A percentile compares a stretch with the other conserved stretches of the same genome.
Conservation (phyloP, 192 early-diverging fungal genomes). For the Phycomyces nitens region DNA sequence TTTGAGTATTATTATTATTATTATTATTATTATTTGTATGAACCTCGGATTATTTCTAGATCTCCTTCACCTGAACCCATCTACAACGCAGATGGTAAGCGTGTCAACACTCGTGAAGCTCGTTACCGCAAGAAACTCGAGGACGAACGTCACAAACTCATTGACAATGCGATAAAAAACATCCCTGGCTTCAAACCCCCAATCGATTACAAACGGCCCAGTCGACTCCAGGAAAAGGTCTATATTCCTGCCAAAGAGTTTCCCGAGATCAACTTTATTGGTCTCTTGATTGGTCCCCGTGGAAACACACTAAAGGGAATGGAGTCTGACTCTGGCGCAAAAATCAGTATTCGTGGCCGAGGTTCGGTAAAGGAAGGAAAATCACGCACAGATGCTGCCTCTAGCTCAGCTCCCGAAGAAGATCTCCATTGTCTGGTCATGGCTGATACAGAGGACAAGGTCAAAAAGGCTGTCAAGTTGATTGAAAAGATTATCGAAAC, state of each 20-base stretch:
- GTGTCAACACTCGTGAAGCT: slow-evolving; percentile 92
- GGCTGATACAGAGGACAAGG: slow-evolving; percentile 86
- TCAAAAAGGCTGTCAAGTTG: slow-evolving; percentile 77
- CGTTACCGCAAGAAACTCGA: slow-evolving; percentile 89
- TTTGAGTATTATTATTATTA: background rate
- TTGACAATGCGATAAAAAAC: slow-evolving; percentile 72
- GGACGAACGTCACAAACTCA: slow-evolving; percentile 86
- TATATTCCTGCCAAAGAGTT: slow-evolving; percentile 94
- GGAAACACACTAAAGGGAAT: slow-evolving; percentile 96
- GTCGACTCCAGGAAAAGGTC: slow-evolving; percentile 85
- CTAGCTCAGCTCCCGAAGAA: slow-evolving; percentile 62
- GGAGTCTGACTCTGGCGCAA: slow-evolving; percentile 89
- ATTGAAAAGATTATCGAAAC: slow-evolving; percentile 94
- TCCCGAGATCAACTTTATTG: slow-evolving; percentile 98
- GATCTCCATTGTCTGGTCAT: slow-evolving; percentile 90
- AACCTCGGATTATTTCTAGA: slow-evolving; percentile 52
- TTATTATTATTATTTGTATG: background rate
- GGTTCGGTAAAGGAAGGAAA: slow-evolving; percentile 97
- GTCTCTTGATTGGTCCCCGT: slow-evolving; percentile 92
- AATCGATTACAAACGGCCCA: slow-evolving; percentile 81
- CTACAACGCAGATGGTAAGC: slow-evolving; percentile 91
- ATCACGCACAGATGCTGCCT: slow-evolving; percentile 50
- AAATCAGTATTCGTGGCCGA: slow-evolving; percentile 93
- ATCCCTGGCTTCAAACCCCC: slow-evolving; percentile 87
- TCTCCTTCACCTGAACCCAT: slow-evolving; percentile 95